Evolutionary conservation across 345 rosid genomes (phyloP).

Genomic region (Eutrema heterophyllum): DNA sequence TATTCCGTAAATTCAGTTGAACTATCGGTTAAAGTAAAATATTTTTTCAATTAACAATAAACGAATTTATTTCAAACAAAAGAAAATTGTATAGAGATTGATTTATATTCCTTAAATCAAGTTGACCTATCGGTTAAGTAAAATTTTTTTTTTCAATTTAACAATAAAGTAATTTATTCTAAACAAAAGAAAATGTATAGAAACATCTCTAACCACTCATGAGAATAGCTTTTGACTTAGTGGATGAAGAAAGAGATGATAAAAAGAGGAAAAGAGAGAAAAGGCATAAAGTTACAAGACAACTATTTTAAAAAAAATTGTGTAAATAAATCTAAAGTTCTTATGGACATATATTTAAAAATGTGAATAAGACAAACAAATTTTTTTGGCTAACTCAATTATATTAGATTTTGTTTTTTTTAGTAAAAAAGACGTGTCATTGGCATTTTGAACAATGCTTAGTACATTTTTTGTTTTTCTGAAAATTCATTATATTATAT

Average conservation of each 20-base stretch:
- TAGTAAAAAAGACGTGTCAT: too few species aligned
- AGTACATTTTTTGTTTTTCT: too few species aligned
- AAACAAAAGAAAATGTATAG: background rate
- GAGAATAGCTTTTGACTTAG: background rate
- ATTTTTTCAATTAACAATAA: too few species aligned
- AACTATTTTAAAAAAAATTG: background rate
- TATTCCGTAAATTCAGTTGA: background rate
- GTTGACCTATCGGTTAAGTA: background rate
- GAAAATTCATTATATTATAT: too few species aligned
- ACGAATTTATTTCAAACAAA: too few species aligned
- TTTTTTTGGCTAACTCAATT: background rate
- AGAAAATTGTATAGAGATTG: background rate
- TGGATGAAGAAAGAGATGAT: conserved; percentile 14
- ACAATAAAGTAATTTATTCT: background rate
- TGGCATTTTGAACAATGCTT: too few species aligned
- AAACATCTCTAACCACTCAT: background rate
- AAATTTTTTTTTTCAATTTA: too few species aligned
- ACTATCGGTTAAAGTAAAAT: too few species aligned
- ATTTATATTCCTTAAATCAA: background rate
- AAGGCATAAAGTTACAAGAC: background rate
- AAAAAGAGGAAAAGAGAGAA: background rate
- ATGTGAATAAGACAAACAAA: background rate
- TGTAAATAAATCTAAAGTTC: background rate
- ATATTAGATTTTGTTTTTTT: background rate
- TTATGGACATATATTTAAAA: background rate